These are phyloP conservation scores for Aspergillus sp. DNA, from an alignment of 2,329 filamentous ascomycete species.

Conservation along the genomic window DNA sequence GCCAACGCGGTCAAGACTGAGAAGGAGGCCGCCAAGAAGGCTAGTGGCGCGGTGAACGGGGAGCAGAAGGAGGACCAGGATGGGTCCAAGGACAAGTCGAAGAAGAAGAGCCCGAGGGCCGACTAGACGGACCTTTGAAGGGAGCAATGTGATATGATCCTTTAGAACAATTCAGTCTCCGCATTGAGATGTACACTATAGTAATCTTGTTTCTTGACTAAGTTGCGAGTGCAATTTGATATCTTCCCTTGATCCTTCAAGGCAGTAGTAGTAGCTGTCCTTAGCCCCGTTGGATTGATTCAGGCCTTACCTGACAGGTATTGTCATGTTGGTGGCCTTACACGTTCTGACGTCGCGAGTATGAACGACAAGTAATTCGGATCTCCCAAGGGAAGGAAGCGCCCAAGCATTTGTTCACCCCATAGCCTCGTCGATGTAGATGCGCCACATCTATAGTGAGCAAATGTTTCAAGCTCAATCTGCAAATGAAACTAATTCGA, in stretches of 20 bases:
- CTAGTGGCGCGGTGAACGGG: constrained; percentile 44
- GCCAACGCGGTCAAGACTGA: constrained; percentile 66
- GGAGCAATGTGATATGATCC: constrained; percentile 27
- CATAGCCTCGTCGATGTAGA: background rate
- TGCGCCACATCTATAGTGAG: background rate
- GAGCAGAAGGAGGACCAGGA: constrained; percentile 58
- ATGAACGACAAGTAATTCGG: background rate
- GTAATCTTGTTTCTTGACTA: constrained; percentile 12
- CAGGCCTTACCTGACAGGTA: background rate
- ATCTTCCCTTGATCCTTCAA: background rate
- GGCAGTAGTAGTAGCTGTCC: background rate
- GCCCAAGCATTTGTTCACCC: background rate
- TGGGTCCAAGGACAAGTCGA: constrained; percentile 59
- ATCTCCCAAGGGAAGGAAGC: background rate
- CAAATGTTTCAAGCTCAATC: too few species aligned
- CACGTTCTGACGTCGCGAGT: background rate
- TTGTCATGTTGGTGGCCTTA: background rate
- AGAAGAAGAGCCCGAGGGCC: constrained; percentile 51
- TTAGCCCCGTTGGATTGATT: background rate
- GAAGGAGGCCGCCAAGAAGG: constrained; percentile 56
- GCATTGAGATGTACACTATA: constrained; percentile 29
- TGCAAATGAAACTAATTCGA: background rate
- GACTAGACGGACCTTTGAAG: constrained; percentile 7
- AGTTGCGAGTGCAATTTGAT: background rate
- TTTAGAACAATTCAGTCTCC: constrained; percentile 24